Base-by-base conservation (phyloP, 73 alveolate genomes). In the Diophrys appendiculata region DNA sequence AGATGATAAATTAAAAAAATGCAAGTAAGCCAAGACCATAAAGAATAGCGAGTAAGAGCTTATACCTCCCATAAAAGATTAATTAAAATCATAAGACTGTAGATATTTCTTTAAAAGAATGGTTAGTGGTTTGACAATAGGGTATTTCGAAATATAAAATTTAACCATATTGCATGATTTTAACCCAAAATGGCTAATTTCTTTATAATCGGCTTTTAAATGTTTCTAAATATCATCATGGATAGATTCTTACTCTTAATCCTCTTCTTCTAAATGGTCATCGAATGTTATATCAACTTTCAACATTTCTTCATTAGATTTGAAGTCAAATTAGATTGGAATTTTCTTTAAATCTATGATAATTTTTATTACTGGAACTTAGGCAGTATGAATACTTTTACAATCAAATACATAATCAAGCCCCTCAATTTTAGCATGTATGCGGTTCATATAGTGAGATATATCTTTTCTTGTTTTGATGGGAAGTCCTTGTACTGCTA, bases 261-360 rank as follows among this genome's bases (percentile, higher is more conserved):
- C 67, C 22, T 35, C 27, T 29, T 27, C 55, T 33, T 26, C 74
- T 54, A 28, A 28, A 25, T 54, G 67, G 53, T 85, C 93, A 78
- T 85, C 93, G 52, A 85, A 78, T 25, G 93, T 85, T 29, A 85
- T 85, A 68, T 85, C 93, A 0, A 85, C 77, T 30, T 65, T 27
- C 32, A 68, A 79, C 29, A 54, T 68, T 29, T 78, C 68, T 33
- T 13, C 33, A 0, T 27, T 65, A 24, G 54, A 27, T 0, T n/a
- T 22, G 13, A 32, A 27, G 18, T n/a, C 27, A 65, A 30, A 52
- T 25, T 70, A 65, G n/a, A 32, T 76, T 27, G 31, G 74, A 53
- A 26, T 29, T 30, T 70, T 70, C 78, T 70, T 35, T 1, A 70
- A 29, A 24, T 43, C 52, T 8, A 27, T 33, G 64, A 73, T 84